Percentiles rank a stretch among this genome's conserved stretches.
phyloP scores from a whole-genome alignment of 2,329 filamentous ascomycete species.

The Cordyceps pruinosa region DNA sequence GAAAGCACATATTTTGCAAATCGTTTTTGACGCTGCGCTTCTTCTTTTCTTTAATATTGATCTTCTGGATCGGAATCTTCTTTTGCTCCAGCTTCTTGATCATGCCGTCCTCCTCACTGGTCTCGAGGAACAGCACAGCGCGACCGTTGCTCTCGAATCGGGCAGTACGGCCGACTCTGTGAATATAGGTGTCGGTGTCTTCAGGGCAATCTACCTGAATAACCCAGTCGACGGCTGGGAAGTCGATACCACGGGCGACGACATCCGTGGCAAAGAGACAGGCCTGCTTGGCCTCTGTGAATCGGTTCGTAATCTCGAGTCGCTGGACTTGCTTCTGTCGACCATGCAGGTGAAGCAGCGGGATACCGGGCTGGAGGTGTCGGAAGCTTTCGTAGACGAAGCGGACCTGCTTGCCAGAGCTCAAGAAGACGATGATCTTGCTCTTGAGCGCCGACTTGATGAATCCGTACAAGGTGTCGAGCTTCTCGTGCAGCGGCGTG shows the following conservation, averaged over 20 bases:
- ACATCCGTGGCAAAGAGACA: slow-evolving; percentile 96
- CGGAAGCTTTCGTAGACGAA: slow-evolving; percentile 93
- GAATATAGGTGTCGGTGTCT: slow-evolving; percentile 95
- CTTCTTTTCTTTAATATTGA: slow-evolving; percentile 84
- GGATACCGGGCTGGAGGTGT: slow-evolving; percentile 88
- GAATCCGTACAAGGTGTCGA: slow-evolving; percentile 90
- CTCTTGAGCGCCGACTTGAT: slow-evolving; percentile 83
- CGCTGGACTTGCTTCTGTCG: slow-evolving; percentile 87
- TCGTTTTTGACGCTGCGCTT: slow-evolving; percentile 79
- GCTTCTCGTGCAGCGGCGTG: slow-evolving; percentile 77
- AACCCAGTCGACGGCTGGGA: slow-evolving; percentile 95
- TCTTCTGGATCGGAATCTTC: slow-evolving; percentile 80
- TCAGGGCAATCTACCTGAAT: slow-evolving; percentile 98
- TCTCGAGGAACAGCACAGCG: slow-evolving; percentile 85
- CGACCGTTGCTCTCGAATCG: slow-evolving; percentile 81
- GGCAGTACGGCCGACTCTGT: slow-evolving; percentile 91
- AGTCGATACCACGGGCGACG: slow-evolving; percentile 87
- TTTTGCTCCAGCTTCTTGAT: slow-evolving; percentile 75
- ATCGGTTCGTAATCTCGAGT: slow-evolving; percentile 79
- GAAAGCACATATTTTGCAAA: slow-evolving; percentile 91
- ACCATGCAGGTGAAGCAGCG: slow-evolving; percentile 85
- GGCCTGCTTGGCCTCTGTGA: slow-evolving; percentile 70
- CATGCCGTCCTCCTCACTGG: slow-evolving; percentile 91
- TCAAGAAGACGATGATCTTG: slow-evolving; percentile 93
- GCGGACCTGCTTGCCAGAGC: slow-evolving; percentile 90